phyloP scores from a whole-genome alignment of 805 yeast genomes.

The Candida silvicultrix region DNA sequence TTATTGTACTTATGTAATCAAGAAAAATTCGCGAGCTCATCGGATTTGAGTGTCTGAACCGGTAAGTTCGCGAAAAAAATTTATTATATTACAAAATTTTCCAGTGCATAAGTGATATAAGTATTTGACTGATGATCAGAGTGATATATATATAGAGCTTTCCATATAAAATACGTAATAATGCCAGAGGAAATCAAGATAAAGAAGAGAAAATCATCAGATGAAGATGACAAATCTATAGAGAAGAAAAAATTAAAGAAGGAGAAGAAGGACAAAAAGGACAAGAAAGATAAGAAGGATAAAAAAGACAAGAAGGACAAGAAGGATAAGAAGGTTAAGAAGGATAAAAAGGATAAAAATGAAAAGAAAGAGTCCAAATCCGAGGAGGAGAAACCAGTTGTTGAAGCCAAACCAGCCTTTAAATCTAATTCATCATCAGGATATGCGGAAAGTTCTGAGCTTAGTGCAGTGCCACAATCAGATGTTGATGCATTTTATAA shows the following conservation, averaged over 20 bases:
- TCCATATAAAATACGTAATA: not conserved
- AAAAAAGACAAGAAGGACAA: conserved; percentile 26
- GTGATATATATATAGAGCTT: not conserved
- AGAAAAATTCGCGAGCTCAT: conserved; percentile 1
- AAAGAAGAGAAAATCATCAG: conserved; percentile 19
- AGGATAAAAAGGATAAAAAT: conserved; percentile 24
- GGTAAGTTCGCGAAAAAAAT: conserved; percentile 2
- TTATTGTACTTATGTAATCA: no score
- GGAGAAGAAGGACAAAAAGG: conserved; percentile 31
- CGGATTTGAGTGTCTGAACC: not conserved
- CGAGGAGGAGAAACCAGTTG: conserved; percentile 17
- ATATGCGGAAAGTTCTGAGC: conserved; percentile 34
- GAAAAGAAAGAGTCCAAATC: conserved; percentile 29
- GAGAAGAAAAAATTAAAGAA: conserved; percentile 18
- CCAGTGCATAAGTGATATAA: not conserved
- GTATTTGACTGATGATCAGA: no score
- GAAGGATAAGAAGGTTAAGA: conserved; percentile 25
- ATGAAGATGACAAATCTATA: conserved; percentile 12
- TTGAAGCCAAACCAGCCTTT: not conserved
- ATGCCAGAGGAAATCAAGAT: conserved; percentile 21
- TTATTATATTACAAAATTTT: conserved; percentile 2
- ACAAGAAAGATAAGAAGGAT: conserved; percentile 30
- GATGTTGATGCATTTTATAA: conserved; percentile 58
- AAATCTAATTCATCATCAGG: conserved; percentile 1
- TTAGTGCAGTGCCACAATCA: conserved; percentile 37